Conservation (phyloP, 129 eudicot genomes). For the Pittosporum tobira region DNA sequence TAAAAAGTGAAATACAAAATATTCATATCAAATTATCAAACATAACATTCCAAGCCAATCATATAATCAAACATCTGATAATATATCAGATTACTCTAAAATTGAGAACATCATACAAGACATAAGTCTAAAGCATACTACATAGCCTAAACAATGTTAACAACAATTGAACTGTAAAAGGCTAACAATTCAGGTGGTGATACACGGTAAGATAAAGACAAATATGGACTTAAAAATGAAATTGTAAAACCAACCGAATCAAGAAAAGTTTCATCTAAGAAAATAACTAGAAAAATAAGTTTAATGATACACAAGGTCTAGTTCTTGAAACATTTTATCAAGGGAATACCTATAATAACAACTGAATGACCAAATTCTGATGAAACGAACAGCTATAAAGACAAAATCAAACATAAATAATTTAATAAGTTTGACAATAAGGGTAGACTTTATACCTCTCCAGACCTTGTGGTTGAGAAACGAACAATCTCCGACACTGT, state of each 20-base stretch:
- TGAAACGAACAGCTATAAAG: neutral
- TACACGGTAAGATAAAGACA: too few relatives aligned
- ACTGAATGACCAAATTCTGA: too few relatives aligned
- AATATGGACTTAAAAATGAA: neutral
- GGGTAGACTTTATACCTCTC: constrained; percentile 42
- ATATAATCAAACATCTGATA: neutral
- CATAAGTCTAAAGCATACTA: neutral
- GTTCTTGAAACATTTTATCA: neutral
- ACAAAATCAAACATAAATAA: neutral
- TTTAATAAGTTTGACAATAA: neutral
- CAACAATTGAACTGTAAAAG: neutral
- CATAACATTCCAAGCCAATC: too few relatives aligned
- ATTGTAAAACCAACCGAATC: neutral
- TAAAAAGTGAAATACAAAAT: neutral
- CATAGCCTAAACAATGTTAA: neutral
- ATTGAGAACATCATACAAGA: neutral
- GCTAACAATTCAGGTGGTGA: neutral
- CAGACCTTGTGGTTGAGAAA: constrained; percentile 57
- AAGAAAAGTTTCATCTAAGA: neutral
- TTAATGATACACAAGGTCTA: neutral
- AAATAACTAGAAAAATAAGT: neutral
- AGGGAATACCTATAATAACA: neutral
- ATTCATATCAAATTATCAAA: neutral
- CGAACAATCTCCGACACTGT: constrained; percentile 60
- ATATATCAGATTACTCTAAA: neutral